Conservation (phyloP, 2,329 filamentous ascomycete genomes). For the Acarospora socialis region DNA sequence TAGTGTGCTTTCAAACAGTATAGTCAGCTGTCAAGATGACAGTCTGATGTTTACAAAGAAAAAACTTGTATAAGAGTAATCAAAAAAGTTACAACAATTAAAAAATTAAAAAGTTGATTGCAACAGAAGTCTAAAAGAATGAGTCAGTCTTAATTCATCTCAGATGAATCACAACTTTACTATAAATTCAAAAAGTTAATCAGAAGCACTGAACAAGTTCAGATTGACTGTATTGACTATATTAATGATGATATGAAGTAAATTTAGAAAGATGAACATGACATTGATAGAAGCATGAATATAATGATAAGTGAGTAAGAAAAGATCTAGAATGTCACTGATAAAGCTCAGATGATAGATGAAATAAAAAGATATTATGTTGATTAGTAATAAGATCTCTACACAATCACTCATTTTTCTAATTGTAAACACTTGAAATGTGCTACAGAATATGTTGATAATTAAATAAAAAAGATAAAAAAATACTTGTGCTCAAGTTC, state of each 20-base stretch:
- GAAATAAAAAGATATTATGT: neutral
- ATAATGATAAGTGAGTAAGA: neutral
- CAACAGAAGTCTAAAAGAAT: neutral
- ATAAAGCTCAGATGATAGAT: neutral
- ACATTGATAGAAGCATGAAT: neutral
- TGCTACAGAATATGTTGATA: neutral
- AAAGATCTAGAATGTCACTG: neutral
- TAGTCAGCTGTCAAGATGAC: too few species aligned
- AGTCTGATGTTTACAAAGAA: too few species aligned
- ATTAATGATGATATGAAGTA: neutral
- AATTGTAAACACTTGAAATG: neutral
- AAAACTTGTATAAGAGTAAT: too few species aligned
- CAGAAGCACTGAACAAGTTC: neutral
- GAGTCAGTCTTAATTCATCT: neutral
- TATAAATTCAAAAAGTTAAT: neutral
- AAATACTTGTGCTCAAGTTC: neutral
- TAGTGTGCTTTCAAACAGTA: too few species aligned
- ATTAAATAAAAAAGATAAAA: neutral
- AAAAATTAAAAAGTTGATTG: neutral
- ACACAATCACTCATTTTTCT: neutral
- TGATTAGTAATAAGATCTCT: neutral
- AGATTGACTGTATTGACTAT: neutral
- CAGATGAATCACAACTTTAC: too few species aligned
- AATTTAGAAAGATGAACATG: neutral
- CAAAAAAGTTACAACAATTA: constrained; percentile 1